These are phyloP conservation scores for Fusarium sp. DNA, from an alignment of 2,329 filamentous ascomycete genomes.

Conservation along the genomic window DNA sequence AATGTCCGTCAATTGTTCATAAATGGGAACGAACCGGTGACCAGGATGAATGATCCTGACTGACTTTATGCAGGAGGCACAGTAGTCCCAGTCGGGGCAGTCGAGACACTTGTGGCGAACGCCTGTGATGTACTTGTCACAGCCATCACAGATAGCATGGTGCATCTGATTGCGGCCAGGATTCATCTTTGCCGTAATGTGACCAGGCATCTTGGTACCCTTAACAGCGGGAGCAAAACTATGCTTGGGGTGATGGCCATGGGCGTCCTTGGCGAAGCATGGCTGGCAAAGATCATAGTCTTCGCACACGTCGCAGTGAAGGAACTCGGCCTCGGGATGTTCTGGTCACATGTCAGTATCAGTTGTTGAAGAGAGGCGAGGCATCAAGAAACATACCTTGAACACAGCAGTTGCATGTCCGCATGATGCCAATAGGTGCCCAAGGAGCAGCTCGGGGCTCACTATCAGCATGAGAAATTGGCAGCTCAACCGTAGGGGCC, in stretches of 20 bases:
- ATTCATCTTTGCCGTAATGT: conserved; percentile 73
- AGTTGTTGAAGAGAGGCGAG: not conserved
- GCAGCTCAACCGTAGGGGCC: conserved; percentile 19
- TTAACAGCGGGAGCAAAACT: conserved; percentile 75
- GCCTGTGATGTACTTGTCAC: conserved; percentile 86
- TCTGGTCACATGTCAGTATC: conserved; percentile 54
- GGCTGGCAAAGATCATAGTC: conserved; percentile 91
- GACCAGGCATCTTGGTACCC: conserved; percentile 66
- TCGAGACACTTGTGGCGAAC: conserved; percentile 96
- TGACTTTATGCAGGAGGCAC: conserved; percentile 75
- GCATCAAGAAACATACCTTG: conserved; percentile 45
- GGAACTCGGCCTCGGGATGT: conserved; percentile 78
- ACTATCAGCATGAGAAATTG: conserved; percentile 29
- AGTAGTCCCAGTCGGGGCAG: conserved; percentile 98
- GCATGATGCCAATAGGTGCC: conserved; percentile 51
- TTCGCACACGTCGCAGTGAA: conserved; percentile 84
- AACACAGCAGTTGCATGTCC: conserved; percentile 75
- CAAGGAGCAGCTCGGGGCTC: conserved; percentile 36
- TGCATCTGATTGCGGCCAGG: conserved; percentile 85
- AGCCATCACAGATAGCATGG: conserved; percentile 92
- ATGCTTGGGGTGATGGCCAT: conserved; percentile 93
- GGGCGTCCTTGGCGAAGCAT: conserved; percentile 79
- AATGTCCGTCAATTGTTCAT: conserved; percentile 67
- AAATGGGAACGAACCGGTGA: conserved; percentile 90
- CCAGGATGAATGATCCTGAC: conserved; percentile 76